Percentiles rank a stretch among this genome's conserved stretches.
Evolutionary conservation across 345 rosid genomes (phyloP).

Genomic region (Acer campestre): DNA sequence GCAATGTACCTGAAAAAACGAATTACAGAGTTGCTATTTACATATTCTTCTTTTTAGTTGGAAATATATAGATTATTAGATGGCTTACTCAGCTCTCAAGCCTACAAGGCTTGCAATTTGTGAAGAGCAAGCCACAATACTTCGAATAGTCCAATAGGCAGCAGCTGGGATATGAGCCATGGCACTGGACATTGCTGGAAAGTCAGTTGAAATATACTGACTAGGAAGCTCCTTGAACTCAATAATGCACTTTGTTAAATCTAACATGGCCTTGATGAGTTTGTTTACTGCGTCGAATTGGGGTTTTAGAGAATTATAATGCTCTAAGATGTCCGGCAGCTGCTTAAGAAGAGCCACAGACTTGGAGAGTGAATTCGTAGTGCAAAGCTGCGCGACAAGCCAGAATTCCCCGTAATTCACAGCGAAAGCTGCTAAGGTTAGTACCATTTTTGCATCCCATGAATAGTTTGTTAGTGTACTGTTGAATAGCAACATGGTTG

Average conservation of each 20-base stretch:
- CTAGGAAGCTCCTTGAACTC: constrained; percentile 50
- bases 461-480: constrained; percentile 35
- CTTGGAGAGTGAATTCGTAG: constrained; percentile 38
- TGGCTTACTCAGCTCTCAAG: constrained; percentile 47
- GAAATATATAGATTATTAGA: neutral
- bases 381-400: constrained; percentile 34
- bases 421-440: constrained; percentile 50
- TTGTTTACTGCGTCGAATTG: constrained; percentile 45
- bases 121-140: constrained; percentile 50
- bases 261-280: constrained; percentile 48
- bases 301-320: constrained; percentile 31
- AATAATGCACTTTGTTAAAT: constrained; percentile 56
- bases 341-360: constrained; percentile 49
- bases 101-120: constrained; percentile 46
- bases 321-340: constrained; percentile 40
- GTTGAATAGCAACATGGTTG: constrained; percentile 42
- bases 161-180: constrained; percentile 49
- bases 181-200: constrained; percentile 42
- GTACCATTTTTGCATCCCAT: constrained; percentile 56
- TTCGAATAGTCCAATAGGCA: constrained; percentile 54
- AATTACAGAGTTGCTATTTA: neutral
- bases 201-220: constrained; percentile 45
- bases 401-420: constrained; percentile 49
- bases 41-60: neutral
- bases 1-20: constrained; percentile 28